phyloP scores from a whole-genome alignment of 1,139 yeast species.

The Taphrina flavorubra region DNA sequence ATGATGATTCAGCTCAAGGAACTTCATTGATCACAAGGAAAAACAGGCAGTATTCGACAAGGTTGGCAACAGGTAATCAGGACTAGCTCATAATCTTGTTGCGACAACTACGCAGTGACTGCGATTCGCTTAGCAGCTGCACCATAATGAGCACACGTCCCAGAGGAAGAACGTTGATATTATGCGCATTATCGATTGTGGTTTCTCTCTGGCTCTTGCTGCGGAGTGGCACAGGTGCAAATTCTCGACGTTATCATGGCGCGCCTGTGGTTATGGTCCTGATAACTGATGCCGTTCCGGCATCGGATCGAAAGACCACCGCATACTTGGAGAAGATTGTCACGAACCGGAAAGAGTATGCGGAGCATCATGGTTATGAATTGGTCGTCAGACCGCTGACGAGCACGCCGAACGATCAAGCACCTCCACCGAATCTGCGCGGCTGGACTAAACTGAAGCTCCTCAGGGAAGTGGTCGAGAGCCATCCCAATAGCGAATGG shows the following conservation, averaged over 20 bases:
- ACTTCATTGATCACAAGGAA: too few species aligned
- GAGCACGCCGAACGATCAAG: neutral
- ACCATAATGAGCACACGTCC: neutral
- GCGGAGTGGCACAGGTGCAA: neutral
- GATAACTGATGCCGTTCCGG: conserved; percentile 68
- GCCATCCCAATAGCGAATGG: conserved; percentile 82
- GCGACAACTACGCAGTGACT: too few species aligned
- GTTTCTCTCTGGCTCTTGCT: neutral
- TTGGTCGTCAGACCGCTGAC: conserved; percentile 14
- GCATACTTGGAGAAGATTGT: conserved; percentile 68
- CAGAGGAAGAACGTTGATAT: neutral
- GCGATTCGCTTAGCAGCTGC: too few species aligned
- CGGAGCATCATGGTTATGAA: conserved; percentile 62
- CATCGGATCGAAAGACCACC: conserved; percentile 58
- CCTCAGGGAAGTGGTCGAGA: conserved; percentile 81
- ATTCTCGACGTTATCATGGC: neutral
- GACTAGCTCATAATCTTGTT: too few species aligned
- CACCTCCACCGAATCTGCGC: conserved; percentile 3
- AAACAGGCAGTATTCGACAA: too few species aligned
- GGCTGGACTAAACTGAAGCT: conserved; percentile 68
- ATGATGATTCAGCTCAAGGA: too few species aligned
- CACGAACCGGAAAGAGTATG: conserved; percentile 83
- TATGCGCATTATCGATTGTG: neutral
- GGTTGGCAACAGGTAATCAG: too few species aligned
- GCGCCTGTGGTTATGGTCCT: conserved; percentile 83